Conservation (phyloP, 2,329 filamentous ascomycete genomes). For the Chaetomium olivaceum region DNA sequence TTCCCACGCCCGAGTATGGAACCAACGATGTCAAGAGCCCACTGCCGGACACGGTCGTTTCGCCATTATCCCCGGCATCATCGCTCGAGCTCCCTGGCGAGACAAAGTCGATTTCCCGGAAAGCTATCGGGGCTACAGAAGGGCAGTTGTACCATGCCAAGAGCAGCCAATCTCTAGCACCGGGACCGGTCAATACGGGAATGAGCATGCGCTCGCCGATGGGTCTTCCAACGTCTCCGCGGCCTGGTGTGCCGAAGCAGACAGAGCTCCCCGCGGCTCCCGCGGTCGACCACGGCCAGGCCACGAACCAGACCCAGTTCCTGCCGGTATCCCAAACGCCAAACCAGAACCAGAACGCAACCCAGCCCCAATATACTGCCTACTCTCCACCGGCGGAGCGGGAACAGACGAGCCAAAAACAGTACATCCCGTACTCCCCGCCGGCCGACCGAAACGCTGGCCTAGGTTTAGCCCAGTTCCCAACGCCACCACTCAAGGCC, state of each 20-base stretch:
- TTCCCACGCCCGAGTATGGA: conserved; percentile 53
- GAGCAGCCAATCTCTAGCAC: conserved; percentile 25
- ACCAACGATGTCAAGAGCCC: conserved; percentile 45
- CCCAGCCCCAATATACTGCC: neutral
- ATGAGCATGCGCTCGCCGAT: conserved; percentile 24
- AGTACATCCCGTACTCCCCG: conserved; percentile 12
- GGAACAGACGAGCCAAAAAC: neutral
- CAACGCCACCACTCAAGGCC: conserved; percentile 28
- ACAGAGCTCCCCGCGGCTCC: conserved; percentile 33
- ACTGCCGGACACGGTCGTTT: conserved; percentile 41
- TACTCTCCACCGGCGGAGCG: neutral
- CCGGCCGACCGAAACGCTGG: neutral
- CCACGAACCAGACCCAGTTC: conserved; percentile 39
- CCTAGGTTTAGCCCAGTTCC: neutral
- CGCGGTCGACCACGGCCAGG: conserved; percentile 24
- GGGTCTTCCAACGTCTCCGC: conserved; percentile 30
- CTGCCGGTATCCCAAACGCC: neutral
- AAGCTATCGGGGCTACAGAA: conserved; percentile 20
- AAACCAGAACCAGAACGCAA: neutral
- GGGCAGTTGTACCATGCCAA: conserved; percentile 29
- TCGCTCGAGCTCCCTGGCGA: conserved; percentile 43
- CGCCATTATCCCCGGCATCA: conserved; percentile 49
- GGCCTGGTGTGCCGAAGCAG: conserved; percentile 25
- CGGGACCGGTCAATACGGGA: conserved; percentile 18
- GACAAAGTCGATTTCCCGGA: conserved; percentile 20